Evolutionary conservation across 306 rosid genomes (phyloP), one percentile per base, ranked within the genome.

Genomic region (Herpetospermum pedunculosum): DNA sequence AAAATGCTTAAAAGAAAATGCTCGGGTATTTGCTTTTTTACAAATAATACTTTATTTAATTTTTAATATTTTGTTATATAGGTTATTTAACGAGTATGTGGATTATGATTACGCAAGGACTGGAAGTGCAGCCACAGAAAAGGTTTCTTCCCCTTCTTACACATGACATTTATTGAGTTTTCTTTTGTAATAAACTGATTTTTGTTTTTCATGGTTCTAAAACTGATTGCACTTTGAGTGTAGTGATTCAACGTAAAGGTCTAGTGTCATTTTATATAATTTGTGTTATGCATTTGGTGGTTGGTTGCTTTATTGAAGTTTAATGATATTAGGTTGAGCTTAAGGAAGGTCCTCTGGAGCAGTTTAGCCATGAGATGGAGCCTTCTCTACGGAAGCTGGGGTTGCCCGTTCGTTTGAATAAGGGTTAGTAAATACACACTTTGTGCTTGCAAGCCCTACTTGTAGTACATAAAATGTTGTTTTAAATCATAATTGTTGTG

Each of bases 281-380:
- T 15, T 15, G 15, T 41, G 73, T 23, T 46, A 26, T 29, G 75
- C 30, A 50, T 13, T 67, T 43, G 6, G 50, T n/a, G 57, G 38
- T 64, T 34, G 26, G 46, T 4, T 21, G n/a, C 50, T 32, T 41
- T 16, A 75, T n/a, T 5, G 50, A 47, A 46, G 21, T 18, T 55
- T 10, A 28, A 68, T 28, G 55, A 25, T 68, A 73, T 53, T 72
- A 94, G 99, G 99, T 94, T 65, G 96, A 89, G 80, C 97, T 94
- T 59, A 81, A 87, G 65, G 99, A 94, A 82, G 99, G 99, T 38
- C 96, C 99, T 80, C 72, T 94, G 77, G 99, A 89, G 75, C 92
- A 85, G 76, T 91, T 94, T 79, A 84, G 89, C 8, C 99, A 94
- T 79, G 99, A 94, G 85, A 94, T 94, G 99, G 99, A 94, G 70